Evolutionary conservation across 306 rosid genomes (phyloP).

Genomic region (Quercus rubra): DNA sequence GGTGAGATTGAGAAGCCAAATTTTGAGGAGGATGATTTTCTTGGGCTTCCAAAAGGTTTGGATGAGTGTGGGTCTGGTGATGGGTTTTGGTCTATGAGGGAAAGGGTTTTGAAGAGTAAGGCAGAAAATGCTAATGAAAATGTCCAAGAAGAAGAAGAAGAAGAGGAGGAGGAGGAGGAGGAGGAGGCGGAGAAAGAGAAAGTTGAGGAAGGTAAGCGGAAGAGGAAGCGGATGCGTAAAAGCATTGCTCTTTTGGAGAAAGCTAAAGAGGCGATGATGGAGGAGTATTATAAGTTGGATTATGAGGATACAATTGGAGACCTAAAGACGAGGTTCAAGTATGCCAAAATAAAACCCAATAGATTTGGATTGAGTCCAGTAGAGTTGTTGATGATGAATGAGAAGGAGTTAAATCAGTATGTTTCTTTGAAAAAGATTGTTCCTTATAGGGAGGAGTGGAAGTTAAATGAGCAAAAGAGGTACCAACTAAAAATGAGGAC

Average conservation of each 20-base stretch:
- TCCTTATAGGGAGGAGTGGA: conserved; percentile 81
- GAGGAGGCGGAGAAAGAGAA: not conserved
- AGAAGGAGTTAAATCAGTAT: conserved; percentile 74
- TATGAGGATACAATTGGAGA: conserved; percentile 89
- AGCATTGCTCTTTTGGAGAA: conserved; percentile 65
- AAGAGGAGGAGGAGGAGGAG: no score
- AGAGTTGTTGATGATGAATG: conserved; percentile 64
- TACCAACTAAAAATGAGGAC: conserved; percentile 56
- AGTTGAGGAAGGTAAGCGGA: conserved; percentile 50
- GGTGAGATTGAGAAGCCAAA: conserved; percentile 69
- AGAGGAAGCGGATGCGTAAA: conserved; percentile 56
- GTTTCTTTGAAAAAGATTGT: conserved; percentile 83
- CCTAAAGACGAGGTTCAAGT: conserved; percentile 87
- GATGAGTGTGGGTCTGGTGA: conserved; percentile 42
- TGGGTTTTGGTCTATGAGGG: conserved; percentile 73
- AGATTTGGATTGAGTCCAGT: conserved; percentile 58
- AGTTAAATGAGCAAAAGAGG: conserved; percentile 59
- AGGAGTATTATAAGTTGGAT: conserved; percentile 83
- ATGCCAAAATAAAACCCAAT: conserved; percentile 67
- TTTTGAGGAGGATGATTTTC: conserved; percentile 78
- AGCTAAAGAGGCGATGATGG: conserved; percentile 84
- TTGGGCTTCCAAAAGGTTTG: conserved; percentile 81
- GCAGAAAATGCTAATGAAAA: conserved; percentile 15
- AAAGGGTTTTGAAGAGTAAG: conserved; percentile 44
- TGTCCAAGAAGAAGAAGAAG: not conserved